Evolutionary conservation across 257 asterid species (phyloP).

Genomic region (Euphrasia confusa): DNA sequence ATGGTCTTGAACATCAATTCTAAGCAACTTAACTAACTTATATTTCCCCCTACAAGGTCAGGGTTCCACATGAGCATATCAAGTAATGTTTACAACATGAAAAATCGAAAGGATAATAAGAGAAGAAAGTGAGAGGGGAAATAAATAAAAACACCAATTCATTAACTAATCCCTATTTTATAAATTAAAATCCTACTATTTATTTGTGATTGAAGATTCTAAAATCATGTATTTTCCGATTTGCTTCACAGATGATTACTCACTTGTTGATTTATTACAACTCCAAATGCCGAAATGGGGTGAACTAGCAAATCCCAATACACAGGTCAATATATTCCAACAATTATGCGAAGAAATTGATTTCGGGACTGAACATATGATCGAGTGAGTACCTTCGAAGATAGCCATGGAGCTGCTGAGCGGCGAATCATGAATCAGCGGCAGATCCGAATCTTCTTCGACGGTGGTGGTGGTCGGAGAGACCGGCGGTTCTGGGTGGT

Average conservation of each 20-base stretch:
- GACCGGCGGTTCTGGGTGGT: no score
- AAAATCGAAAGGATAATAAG: no score
- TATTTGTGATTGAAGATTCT: constrained; percentile 21
- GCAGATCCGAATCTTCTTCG: no score
- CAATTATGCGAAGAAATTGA: constrained; percentile 33
- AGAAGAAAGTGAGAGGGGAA: no score
- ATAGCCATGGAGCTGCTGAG: no score
- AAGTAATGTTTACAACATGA: no score
- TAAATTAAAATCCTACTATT: constrained; percentile 23
- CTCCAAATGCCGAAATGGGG: not conserved
- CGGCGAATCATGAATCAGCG: no score
- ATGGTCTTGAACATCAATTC: constrained; percentile 2
- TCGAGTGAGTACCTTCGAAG: no score
- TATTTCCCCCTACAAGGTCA: not conserved
- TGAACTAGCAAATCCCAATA: constrained; percentile 31
- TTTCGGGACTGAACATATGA: no score
- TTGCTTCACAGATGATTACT: constrained; percentile 12
- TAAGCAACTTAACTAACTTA: constrained; percentile 5
- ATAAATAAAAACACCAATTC: no score
- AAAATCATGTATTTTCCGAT: not conserved
- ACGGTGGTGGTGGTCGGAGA: no score
- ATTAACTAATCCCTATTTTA: constrained; percentile 18
- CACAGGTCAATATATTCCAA: constrained; percentile 46
- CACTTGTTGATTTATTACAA: not conserved
- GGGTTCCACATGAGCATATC: no score